These are phyloP conservation scores for Hawksworthiomyces lignivorus DNA, from an alignment of 2,329 filamentous ascomycete species.

Conservation along the genomic window DNA sequence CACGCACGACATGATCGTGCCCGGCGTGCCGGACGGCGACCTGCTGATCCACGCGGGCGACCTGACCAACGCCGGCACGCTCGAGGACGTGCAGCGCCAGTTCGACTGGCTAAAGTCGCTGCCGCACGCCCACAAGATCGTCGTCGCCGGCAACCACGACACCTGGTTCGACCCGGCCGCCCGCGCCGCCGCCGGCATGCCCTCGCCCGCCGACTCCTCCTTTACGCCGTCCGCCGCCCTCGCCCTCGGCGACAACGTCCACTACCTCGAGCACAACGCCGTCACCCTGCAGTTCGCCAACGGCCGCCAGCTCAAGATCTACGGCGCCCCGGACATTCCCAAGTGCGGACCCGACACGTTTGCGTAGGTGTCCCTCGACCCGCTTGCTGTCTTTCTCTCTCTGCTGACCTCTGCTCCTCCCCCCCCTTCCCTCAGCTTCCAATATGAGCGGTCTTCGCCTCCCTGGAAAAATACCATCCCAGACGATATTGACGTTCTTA, in stretches of 20 bases:
- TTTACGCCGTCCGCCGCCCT: constrained; percentile 50
- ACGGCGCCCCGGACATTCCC: constrained; percentile 76
- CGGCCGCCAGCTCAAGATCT: constrained; percentile 58
- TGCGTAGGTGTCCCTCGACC: constrained; percentile 46
- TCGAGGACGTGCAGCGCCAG: constrained; percentile 68
- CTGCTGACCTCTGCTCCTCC: background rate
- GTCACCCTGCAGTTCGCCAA: constrained; percentile 54
- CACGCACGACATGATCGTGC: constrained; percentile 62
- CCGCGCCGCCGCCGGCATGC: constrained; percentile 47
- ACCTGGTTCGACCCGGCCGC: constrained; percentile 68
- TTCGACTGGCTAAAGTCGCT: constrained; percentile 72
- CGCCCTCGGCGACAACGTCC: constrained; percentile 50
- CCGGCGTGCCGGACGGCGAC: constrained; percentile 65
- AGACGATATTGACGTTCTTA: constrained; percentile 63
- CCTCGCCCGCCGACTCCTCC: too few relatives aligned
- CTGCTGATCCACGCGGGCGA: constrained; percentile 88
- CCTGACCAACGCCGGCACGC: constrained; percentile 65
- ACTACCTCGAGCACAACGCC: constrained; percentile 67
- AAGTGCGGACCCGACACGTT: constrained; percentile 62
- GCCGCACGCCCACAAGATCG: constrained; percentile 71
- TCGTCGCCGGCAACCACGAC: constrained; percentile 85
- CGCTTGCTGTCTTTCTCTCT: too few relatives aligned
- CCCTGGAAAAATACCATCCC: constrained; percentile 70
- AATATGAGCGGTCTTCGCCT: constrained; percentile 58
- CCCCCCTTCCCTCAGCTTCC: constrained; percentile 45